Percentiles rank a stretch among this genome's conserved stretches.
These are phyloP conservation scores for Chalciporus pseudorubinellus DNA, from an alignment of 768 basidiomycete species.

Conservation along the genomic window DNA sequence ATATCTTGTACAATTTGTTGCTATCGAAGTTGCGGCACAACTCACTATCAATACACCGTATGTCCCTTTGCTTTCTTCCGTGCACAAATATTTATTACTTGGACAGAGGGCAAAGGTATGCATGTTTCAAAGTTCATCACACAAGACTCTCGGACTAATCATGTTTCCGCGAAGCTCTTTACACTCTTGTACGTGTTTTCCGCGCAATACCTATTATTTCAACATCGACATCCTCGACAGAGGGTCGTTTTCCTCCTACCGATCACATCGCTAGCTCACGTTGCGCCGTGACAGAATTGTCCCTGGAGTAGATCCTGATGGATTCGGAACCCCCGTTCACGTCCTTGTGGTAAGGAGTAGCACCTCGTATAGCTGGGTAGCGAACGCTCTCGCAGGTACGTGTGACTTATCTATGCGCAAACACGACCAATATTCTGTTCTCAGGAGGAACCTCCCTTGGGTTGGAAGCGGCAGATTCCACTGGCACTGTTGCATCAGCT, in stretches of 20 bases:
- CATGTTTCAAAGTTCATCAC: neutral
- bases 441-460: conserved; percentile 45
- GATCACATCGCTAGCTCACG: neutral
- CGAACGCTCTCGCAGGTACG: conserved; percentile 47
- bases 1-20: no score
- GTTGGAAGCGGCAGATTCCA: conserved; percentile 47
- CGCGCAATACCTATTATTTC: neutral
- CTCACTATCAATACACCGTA: neutral
- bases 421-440: neutral
- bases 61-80: conserved; percentile 22
- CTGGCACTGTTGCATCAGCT: conserved; percentile 45
- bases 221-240: conserved; percentile 28
- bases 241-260: conserved; percentile 6
- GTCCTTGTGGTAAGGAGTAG: conserved; percentile 17
- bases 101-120: conserved; percentile 51
- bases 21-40: no score
- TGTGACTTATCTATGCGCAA: neutral
- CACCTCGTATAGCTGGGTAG: conserved; percentile 42
- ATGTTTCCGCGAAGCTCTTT: conserved; percentile 40
- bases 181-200: conserved; percentile 48
- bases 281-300: conserved; percentile 38
- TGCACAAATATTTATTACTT: conserved; percentile 44
- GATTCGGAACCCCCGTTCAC: neutral
- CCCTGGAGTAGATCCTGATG: conserved; percentile 43
- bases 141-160: conserved; percentile 6